These are phyloP conservation scores for Medicago truncatula DNA, from an alignment of 306 rosid genomes.

Conservation along the genomic window DNA sequence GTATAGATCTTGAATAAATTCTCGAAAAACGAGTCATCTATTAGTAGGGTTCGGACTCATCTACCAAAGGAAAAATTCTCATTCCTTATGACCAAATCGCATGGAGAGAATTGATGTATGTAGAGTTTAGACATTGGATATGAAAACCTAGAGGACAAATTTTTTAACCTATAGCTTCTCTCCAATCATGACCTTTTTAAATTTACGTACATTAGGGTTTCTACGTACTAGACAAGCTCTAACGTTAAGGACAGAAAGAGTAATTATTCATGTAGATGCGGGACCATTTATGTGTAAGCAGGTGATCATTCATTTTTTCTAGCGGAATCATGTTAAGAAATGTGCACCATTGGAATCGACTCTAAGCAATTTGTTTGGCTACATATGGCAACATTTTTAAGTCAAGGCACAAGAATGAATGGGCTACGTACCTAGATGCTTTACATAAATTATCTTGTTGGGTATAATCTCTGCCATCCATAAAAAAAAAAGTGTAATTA, in stretches of 20 bases:
- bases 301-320: conserved; percentile 44
- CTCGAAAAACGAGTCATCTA: conserved; percentile 41
- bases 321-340: conserved; percentile 53
- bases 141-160: conserved; percentile 39
- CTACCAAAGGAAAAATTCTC: conserved; percentile 39
- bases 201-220: conserved; percentile 50
- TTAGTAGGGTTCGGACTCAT: conserved; percentile 42
- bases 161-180: conserved; percentile 37
- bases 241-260: conserved; percentile 50
- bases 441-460: conserved; percentile 17
- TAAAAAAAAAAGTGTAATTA: not conserved
- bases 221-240: conserved; percentile 45
- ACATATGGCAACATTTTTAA: conserved; percentile 44
- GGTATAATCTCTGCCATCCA: conserved; percentile 13
- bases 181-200: conserved; percentile 47
- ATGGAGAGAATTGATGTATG: conserved; percentile 42
- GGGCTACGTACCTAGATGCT: conserved; percentile 40
- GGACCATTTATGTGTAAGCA: conserved; percentile 54
- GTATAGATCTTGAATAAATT: conserved; percentile 32
- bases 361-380: conserved; percentile 44
- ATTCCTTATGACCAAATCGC: conserved; percentile 47
- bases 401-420: conserved; percentile 42
- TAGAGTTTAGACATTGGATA: conserved; percentile 44
- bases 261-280: conserved; percentile 52
- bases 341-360: conserved; percentile 45